phyloP scores from a whole-genome alignment of 257 asterid genomes.

The Solanum piurae region DNA sequence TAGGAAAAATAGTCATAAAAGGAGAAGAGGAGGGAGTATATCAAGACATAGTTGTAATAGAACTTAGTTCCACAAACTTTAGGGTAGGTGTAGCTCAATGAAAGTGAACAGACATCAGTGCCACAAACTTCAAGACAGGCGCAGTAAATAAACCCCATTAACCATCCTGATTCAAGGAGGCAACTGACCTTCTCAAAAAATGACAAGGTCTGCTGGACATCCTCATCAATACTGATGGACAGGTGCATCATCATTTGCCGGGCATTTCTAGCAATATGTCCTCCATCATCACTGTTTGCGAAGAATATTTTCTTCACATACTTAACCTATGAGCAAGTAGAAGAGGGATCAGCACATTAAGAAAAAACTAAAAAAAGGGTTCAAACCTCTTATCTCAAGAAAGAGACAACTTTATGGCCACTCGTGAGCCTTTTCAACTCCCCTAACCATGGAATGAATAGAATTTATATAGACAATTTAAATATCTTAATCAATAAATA shows the following conservation, averaged over 20 bases:
- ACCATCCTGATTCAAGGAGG: background rate
- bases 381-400: background rate
- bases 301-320: slow-evolving; percentile 76
- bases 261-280: slow-evolving; percentile 51
- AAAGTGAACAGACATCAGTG: background rate
- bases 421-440: background rate
- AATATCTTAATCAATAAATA: background rate
- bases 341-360: background rate
- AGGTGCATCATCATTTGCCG: slow-evolving; percentile 71
- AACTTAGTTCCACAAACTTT: background rate
- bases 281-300: slow-evolving; percentile 49
- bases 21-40: background rate
- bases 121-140: background rate
- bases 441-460: background rate
- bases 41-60: background rate
- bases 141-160: background rate
- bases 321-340: slow-evolving; percentile 50
- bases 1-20: background rate
- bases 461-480: background rate
- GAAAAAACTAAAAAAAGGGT: background rate
- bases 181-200: slow-evolving; percentile 73
- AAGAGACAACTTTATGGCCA: background rate
- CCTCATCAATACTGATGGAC: slow-evolving; percentile 72
- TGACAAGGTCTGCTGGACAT: slow-evolving; percentile 85
- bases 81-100: background rate